Evolutionary conservation across 2,329 filamentous ascomycete species (phyloP).

Genomic region (Pseudocercospora cruenta): DNA sequence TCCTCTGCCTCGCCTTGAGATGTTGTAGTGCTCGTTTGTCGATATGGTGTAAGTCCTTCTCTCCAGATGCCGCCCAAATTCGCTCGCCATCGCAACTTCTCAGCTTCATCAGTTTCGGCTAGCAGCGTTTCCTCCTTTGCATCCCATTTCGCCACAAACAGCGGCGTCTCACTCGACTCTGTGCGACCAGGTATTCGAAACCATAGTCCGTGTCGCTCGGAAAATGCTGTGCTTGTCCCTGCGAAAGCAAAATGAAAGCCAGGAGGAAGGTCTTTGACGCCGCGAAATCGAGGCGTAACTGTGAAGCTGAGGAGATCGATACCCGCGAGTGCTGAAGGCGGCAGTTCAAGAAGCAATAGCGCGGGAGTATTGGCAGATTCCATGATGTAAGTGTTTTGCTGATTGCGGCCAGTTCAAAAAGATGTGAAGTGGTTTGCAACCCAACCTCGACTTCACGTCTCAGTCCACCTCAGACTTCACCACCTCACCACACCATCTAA

Average conservation of each 20-base stretch:
- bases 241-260: slow-evolving; percentile 67
- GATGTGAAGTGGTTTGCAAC: not conserved
- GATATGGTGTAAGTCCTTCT: slow-evolving; percentile 54
- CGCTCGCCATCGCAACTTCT: slow-evolving; percentile 55
- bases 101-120: slow-evolving; percentile 46
- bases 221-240: slow-evolving; percentile 60
- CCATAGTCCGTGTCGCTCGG: slow-evolving; percentile 66
- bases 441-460: not conserved
- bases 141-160: slow-evolving; percentile 63
- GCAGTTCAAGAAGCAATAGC: slow-evolving; percentile 49
- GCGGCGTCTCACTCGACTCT: slow-evolving; percentile 28
- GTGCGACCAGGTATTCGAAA: slow-evolving; percentile 50
- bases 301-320: slow-evolving; percentile 65
- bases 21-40: slow-evolving; percentile 42
- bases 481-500: not conserved
- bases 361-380: slow-evolving; percentile 32
- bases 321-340: slow-evolving; percentile 54
- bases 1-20: slow-evolving; percentile 37
- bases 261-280: slow-evolving; percentile 61
- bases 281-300: slow-evolving; percentile 63
- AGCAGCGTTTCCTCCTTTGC: slow-evolving; percentile 50
- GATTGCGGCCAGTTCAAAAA: not conserved
- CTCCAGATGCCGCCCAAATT: slow-evolving; percentile 62
- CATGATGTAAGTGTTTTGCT: slow-evolving; percentile 21
- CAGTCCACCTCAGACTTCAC: not conserved